A percentile compares a stretch with the other conserved stretches of the same genome.
Evolutionary conservation across 441 rosid species (phyloP).

Genomic region (Kokia cookei): DNA sequence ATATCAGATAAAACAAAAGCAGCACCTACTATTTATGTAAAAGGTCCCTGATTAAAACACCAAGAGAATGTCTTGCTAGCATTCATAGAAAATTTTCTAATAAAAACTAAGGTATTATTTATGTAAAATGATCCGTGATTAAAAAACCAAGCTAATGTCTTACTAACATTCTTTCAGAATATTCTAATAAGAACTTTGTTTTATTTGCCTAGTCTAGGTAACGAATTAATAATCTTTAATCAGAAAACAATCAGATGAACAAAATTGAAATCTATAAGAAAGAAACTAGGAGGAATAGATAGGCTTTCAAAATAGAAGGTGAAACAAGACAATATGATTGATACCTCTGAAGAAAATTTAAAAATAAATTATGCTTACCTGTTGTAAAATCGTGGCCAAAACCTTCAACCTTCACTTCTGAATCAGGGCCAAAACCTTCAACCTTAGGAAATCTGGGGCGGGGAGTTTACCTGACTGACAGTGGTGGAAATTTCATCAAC

Average conservation of each 20-base stretch:
- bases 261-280: background rate
- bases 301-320: background rate
- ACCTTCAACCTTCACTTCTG: too few species aligned
- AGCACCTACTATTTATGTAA: background rate
- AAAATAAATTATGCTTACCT: slow-evolving; percentile 37
- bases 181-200: too few species aligned
- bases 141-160: too few species aligned
- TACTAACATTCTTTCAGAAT: too few species aligned
- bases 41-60: background rate
- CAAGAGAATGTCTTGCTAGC: background rate
- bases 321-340: background rate
- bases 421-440: background rate
- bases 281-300: background rate
- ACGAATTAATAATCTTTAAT: background rate
- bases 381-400: slow-evolving; percentile 43
- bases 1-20: background rate
- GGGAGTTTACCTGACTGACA: slow-evolving; percentile 44
- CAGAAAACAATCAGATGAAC: background rate
- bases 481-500: slow-evolving; percentile 54
- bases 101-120: background rate
- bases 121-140: too few species aligned
- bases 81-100: background rate
- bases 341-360: background rate
- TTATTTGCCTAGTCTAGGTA: background rate
- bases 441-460: background rate